Evolutionary conservation across 768 basidiomycete species (phyloP).

Genomic region (Mrakia frigida): DNA sequence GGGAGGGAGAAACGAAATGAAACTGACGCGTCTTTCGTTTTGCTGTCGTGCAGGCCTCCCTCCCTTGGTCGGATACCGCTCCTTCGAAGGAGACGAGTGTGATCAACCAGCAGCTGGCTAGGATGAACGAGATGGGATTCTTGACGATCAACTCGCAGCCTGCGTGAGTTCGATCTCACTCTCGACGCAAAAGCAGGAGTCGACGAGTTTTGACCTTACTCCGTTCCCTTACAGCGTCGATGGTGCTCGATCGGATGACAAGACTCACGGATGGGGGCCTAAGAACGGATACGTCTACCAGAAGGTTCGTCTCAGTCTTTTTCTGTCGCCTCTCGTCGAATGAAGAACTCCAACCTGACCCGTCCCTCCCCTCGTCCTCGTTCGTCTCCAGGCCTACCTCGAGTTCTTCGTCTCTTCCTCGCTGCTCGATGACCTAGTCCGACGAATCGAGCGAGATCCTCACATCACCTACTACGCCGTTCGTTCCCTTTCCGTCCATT

Average conservation of each 20-base stretch:
- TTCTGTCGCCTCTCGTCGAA: constrained; percentile 50
- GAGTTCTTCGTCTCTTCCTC: constrained; percentile 86
- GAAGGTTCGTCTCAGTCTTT: constrained; percentile 55
- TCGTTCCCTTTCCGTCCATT: background rate
- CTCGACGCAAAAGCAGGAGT: background rate
- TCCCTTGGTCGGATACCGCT: constrained; percentile 45
- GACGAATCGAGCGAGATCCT: constrained; percentile 76
- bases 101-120: constrained; percentile 45
- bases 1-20: background rate
- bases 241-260: constrained; percentile 76
- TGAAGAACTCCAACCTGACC: constrained; percentile 50
- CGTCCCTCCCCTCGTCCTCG: background rate
- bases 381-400: constrained; percentile 67
- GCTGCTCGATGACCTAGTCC: constrained; percentile 65
- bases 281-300: constrained; percentile 88
- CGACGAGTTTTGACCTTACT: background rate
- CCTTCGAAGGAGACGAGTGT: constrained; percentile 45
- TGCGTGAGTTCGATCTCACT: constrained; percentile 45
- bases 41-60: constrained; percentile 29
- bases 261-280: constrained; percentile 88
- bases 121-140: constrained; percentile 86
- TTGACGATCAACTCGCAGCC: constrained; percentile 96
- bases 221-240: constrained; percentile 53
- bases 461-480: constrained; percentile 92
- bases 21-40: background rate